These are phyloP conservation scores for Talaromyces sp. DNA, from an alignment of 2,329 filamentous ascomycete genomes.

Conservation along the genomic window DNA sequence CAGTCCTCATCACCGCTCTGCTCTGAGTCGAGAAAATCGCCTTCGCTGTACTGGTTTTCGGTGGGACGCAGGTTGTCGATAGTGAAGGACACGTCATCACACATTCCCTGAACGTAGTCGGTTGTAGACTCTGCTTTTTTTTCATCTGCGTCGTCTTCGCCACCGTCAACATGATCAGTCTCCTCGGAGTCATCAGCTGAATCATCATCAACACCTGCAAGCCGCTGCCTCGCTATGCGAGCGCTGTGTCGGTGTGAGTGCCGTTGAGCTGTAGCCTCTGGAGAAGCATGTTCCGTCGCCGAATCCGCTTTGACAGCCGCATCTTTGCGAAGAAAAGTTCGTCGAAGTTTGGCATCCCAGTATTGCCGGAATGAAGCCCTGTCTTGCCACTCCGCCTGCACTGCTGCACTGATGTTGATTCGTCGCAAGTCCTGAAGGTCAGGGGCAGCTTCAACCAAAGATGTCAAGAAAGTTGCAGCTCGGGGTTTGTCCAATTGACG, in stretches of 20 bases:
- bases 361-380: slow-evolving; percentile 72
- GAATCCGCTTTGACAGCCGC: neutral
- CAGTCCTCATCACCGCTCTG: slow-evolving; percentile 61
- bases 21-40: slow-evolving; percentile 59
- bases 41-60: slow-evolving; percentile 56
- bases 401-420: slow-evolving; percentile 70
- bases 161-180: slow-evolving; percentile 20
- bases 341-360: slow-evolving; percentile 69
- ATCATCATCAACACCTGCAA: slow-evolving; percentile 27
- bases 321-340: slow-evolving; percentile 41
- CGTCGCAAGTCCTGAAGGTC: slow-evolving; percentile 64
- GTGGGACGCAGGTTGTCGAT: slow-evolving; percentile 61
- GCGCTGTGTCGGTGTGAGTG: slow-evolving; percentile 39
- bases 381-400: slow-evolving; percentile 76
- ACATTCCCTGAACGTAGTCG: slow-evolving; percentile 52
- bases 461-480: slow-evolving; percentile 74
- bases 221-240: slow-evolving; percentile 33
- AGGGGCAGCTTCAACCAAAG: slow-evolving; percentile 68
- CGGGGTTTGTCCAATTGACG: slow-evolving; percentile 67
- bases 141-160: slow-evolving; percentile 1
- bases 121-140: slow-evolving; percentile 1
- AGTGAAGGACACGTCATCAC: slow-evolving; percentile 55
- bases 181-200: slow-evolving; percentile 13
- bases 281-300: neutral
- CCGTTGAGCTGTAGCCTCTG: slow-evolving; percentile 15